Evolutionary conservation across 2,329 filamentous ascomycete genomes (phyloP), one percentile per base, ranked within the genome.

Genomic region (Xylaria sp.): DNA sequence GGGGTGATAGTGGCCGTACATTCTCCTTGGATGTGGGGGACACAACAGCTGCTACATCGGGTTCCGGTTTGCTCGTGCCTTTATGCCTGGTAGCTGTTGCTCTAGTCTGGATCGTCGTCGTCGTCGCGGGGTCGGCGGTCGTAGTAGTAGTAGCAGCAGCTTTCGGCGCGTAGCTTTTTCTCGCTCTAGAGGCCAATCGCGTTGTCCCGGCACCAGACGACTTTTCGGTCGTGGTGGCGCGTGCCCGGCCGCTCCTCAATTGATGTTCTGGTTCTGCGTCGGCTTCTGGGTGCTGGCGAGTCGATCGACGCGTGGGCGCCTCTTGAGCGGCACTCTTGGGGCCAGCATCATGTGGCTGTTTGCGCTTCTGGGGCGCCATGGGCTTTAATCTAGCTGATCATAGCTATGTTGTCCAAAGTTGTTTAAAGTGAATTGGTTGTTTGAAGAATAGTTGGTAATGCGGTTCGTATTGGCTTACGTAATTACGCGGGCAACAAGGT

Each of bases 341-440:
- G 58, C 62, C 53, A n/a, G 65, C 62, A 36, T 72, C 77, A 38
- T 78, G 76, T 5, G 71, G 71, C 49, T 68, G 72, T 67, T 79
- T 79, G 63, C 77, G 77, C 73, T 79, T 79, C 54, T 72, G 73
- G 4, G 74, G 73, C 63, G 76, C 72, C 77, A 79, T 79, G 17
- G 9, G 28, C 1, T 10, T 28, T 31, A 11, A 6, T 42, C 3
- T 23, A 33, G 38, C 20, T 26, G 28, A 26, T 23, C 31, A 49
- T 31, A 17, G 60, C 6, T 36, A 36, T 3, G 9, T 36, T 10
- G 9, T 9, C 9, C 3, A 10, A 36, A 7, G 33, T 36, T 36
- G 33, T 11, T 33, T 33, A 7, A 33, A 33, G 31, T 31, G 6
- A 33, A 51, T 11, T 15, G n/a, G 9, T 56, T 36, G 31, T 38